Base-by-base conservation (phyloP, 169 alveolate genomes). In the Eimeria mitis region DNA sequence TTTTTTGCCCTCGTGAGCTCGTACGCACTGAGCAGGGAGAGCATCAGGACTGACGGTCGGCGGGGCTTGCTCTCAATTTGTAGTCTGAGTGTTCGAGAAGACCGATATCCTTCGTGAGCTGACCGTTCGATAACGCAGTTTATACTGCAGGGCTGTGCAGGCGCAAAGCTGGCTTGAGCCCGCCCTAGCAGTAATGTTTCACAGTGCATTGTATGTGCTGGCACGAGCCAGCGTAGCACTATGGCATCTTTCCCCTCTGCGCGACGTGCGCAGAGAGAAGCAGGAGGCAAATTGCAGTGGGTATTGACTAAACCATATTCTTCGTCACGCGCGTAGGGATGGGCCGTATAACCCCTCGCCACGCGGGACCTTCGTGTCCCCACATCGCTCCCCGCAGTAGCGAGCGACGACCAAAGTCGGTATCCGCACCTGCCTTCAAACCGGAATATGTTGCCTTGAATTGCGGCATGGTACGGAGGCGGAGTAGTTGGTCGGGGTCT, bases 121-220 rank as follows among this genome's bases (percentile, higher is more conserved):
- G 92, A 28, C 92, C 92, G 92, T 87, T 54, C 63, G 71, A 83
- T 83, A 87, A 87, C 92, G 81, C 52, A 87, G 92, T 87, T 87
- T 31, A 59, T 37, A 54, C 92, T 61, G 92, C 83, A 87, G 92
- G 81, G 79, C 92, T 40, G 44, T 63, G 92, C 92, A 87, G 92
- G 61, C 71, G 92, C 92, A 87, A 87, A 87, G 81, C 92, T 87
- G 92, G 92, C 92, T 59, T 59, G 42, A 54, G 68, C 56, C 65
- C 54, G 92, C 92, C 81, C 81, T 87, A 63, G 92, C 92, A 87
- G 81, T 42, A 68, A 87, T 65, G 71, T 87, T 81, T 31, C 92
- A 87, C 81, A 37, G 78, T 87, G 78, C 79, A 63, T 59, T 87
- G 76, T 87, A 56, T n/a, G 59, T 63, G 92, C 83, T 87, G 92